These are phyloP conservation scores for Pilasporangium apinafurcum DNA, from an alignment of 352 stramenopile species.

Conservation along the genomic window DNA sequence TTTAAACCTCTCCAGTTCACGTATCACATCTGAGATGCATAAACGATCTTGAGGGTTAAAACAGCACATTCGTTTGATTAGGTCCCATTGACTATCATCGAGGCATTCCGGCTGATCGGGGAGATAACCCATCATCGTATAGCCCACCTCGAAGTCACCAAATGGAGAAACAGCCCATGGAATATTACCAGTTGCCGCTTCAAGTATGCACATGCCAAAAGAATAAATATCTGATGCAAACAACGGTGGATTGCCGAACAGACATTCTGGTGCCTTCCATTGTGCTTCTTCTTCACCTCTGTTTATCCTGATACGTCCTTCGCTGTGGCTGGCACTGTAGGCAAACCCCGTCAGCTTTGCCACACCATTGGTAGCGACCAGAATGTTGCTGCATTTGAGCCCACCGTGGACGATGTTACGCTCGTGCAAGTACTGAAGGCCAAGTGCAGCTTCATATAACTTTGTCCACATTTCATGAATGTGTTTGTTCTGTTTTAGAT, in stretches of 20 bases:
- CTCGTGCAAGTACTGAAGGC: constrained; percentile 13
- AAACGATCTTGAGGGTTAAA: neutral
- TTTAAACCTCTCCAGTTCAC: neutral
- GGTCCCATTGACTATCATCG: neutral
- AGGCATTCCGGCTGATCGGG: neutral
- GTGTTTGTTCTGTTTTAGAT: constrained; percentile 5
- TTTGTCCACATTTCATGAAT: constrained; percentile 9
- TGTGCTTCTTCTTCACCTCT: neutral
- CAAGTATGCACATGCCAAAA: constrained; percentile 13
- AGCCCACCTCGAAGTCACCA: neutral
- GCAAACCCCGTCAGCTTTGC: constrained; percentile 16
- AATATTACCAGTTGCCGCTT: constrained; percentile 1
- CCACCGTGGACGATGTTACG: constrained; percentile 12
- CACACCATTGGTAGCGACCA: constrained; percentile 9
- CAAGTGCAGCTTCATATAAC: constrained; percentile 15
- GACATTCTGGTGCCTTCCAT: constrained; percentile 1
- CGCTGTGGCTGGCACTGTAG: constrained; percentile 4
- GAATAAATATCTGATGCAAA: constrained; percentile 10
- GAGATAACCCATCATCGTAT: neutral
- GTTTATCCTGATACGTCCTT: too few relatives aligned
- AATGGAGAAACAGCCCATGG: neutral
- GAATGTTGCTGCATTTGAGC: constrained; percentile 13
- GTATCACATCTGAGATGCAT: neutral
- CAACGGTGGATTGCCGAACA: neutral
- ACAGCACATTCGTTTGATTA: constrained; percentile 3